A percentile compares a stretch with the other conserved stretches of the same genome.
Conservation (phyloP, 169 alveolate genomes). For the Cryptosporidium bovis region DNA sequence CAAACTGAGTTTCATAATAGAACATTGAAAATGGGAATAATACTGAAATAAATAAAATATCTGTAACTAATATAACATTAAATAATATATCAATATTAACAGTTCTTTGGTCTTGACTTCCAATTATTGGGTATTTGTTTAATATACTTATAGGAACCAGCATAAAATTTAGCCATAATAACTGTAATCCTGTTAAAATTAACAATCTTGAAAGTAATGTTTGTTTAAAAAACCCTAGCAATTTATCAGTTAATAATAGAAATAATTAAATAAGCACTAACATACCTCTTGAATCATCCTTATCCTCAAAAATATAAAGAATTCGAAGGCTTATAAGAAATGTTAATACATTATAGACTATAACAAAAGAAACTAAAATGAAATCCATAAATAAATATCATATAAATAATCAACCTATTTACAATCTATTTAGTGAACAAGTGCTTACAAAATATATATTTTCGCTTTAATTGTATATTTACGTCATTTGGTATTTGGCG, state of each 20-base stretch:
- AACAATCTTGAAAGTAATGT: constrained; percentile 24
- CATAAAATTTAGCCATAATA: constrained; percentile 53
- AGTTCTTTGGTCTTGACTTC: constrained; percentile 11
- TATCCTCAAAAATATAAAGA: constrained; percentile 55
- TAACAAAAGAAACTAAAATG: constrained; percentile 45
- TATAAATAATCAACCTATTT: background rate
- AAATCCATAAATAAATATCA: constrained; percentile 40
- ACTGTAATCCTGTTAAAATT: constrained; percentile 33
- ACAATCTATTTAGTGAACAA: background rate
- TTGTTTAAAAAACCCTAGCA: constrained; percentile 22
- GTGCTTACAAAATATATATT: background rate
- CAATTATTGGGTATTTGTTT: constrained; percentile 56
- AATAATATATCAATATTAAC: constrained; percentile 10
- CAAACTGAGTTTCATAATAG: constrained; percentile 54
- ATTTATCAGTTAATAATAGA: background rate
- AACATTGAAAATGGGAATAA: constrained; percentile 56
- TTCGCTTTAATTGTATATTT: background rate
- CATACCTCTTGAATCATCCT: constrained; percentile 71
- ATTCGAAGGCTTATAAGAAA: constrained; percentile 35
- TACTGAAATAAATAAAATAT: constrained; percentile 19
- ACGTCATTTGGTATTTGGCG: constrained; percentile 40
- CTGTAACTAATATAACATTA: constrained; percentile 3
- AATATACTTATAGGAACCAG: constrained; percentile 56
- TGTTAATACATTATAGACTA: constrained; percentile 41
- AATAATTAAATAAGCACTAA: background rate